Evolutionary conservation across 495 filamentous ascomycete species (phyloP), one percentile per base, ranked within the genome.

Genomic region (Sabuloglossum arenarium): DNA sequence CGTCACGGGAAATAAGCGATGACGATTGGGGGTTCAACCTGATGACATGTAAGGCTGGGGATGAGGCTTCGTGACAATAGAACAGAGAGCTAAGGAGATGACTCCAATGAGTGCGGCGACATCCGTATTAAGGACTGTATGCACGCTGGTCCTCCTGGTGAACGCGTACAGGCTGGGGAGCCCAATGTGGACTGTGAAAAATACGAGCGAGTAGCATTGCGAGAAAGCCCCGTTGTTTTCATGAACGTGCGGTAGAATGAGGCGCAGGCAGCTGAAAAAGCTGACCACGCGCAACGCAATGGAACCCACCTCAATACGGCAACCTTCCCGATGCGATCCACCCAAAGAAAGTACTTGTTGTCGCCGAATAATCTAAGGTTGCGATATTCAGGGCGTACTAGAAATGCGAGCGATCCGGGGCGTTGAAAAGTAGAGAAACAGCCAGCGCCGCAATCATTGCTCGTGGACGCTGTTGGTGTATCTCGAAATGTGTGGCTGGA

Each of bases 181-280:
- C 16, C 47, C 47, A 51, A 51, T 43, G 12, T 43, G 39, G 16
- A 21, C 21, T 43, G 3, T 10, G 21, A 21, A 43, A 43, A 43
- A 43, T 43, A 51, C 47, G 28, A 30, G 47, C 47, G 47, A 51
- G 47, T 51, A 51, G 28, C 47, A 51, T 27, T 29, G 47, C 47
- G 47, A 51, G 47, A 30, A 51, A 12, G 47, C 47, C 23, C 28
- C 47, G 28, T 43, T 28, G 47, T 51, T 3, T 21, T 51, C 24
- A 30, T 51, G 23, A 30, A 51, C 4, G 23, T 29, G 47, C 25
- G 3, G 47, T 51, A 28, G 28, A 51, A 30, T 51, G 47, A 51
- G 47, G 47, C 47, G 47, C 47, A 51, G 47, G 47, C 6, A 51
- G 47, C 47, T 51, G 47, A 51, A 29, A 51, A 51, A 28, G 47